Evolutionary conservation across 306 rosid species (phyloP), one percentile per base, ranked within the genome.

Genomic region (Gynostemma pentaphyllum): DNA sequence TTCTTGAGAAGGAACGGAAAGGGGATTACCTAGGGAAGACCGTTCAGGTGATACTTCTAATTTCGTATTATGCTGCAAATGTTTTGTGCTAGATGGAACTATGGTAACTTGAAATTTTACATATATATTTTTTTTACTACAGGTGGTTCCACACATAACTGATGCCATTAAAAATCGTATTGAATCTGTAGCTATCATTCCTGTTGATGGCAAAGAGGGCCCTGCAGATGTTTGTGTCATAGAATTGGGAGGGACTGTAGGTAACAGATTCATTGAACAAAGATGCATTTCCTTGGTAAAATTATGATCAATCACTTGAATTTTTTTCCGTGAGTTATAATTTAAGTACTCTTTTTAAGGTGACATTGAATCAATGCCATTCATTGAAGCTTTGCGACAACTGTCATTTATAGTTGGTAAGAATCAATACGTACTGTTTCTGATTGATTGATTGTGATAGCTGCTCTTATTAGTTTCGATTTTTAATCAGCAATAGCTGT

Each of bases 301-400:
- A 67, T 40, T 39, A 50, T 37, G 18, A 23, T 11, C 21, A 52
- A 23, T 11, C 21, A 52, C 26, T 53, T 24, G 26, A 19, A 24
- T 52, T 67, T 52, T 13, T 18, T 50, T 40, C 24, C 68, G 45
- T 10, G 54, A 16, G 26, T 40, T 53, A 14, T 22, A 13, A 7
- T 41, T 40, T 40, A 12, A 2, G 13, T 26, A 9, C 16, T 21
- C 29, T 76, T 74, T 72, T 34, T 19, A 54, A 94, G 99, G 99
- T 74, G 97, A 94, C 73, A 94, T 94, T 72, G 99, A 94, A 78
- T 94, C 99, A 55, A 94, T 88, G 99, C 99, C 99, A 24, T 94
- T 94, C 73, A 80, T 88, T 52, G 99, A 94, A 79, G 94, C 97
- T 72, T 72, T 94, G 18, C 83, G 99, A 26, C 97, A 88, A 36